phyloP scores from a whole-genome alignment of 768 basidiomycete genomes.

The Phaffia australis region DNA sequence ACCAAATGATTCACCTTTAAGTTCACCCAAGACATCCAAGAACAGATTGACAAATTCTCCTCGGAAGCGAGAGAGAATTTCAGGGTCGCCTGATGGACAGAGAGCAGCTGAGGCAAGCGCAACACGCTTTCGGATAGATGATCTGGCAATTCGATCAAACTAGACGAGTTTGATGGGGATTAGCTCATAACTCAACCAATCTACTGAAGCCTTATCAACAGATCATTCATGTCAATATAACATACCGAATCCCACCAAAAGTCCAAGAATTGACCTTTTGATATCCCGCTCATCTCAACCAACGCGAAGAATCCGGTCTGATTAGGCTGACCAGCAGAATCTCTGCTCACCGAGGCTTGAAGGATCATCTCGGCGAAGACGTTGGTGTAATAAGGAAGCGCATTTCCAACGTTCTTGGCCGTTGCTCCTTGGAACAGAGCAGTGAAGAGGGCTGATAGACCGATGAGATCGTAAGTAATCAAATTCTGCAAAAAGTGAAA shows the following conservation, averaged over 20 bases:
- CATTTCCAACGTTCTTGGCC: slow-evolving; percentile 10
- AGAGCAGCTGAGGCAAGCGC: slow-evolving; percentile 22
- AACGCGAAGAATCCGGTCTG: slow-evolving; percentile 14
- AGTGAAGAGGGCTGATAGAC: slow-evolving; percentile 11
- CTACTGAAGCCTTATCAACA: background rate
- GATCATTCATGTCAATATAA: background rate
- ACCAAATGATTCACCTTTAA: slow-evolving; percentile 12
- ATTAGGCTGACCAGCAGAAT: background rate
- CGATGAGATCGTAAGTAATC: background rate
- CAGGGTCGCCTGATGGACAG: slow-evolving; percentile 20
- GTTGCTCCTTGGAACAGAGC: slow-evolving; percentile 9
- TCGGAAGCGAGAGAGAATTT: slow-evolving; percentile 15
- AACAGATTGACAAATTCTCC: slow-evolving; percentile 26
- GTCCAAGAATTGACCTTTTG: slow-evolving; percentile 9
- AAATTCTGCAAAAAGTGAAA: too few relatives aligned
- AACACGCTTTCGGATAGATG: slow-evolving; percentile 22
- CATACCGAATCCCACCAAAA: slow-evolving; percentile 22
- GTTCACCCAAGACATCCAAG: slow-evolving; percentile 23
- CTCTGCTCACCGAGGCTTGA: too few relatives aligned
- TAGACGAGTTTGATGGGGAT: background rate
- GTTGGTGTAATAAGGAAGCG: slow-evolving; percentile 15
- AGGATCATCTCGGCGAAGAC: slow-evolving; percentile 20
- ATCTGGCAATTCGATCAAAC: slow-evolving; percentile 20
- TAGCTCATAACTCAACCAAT: background rate
- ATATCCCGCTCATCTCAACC: slow-evolving; percentile 6